Base-by-base conservation (phyloP, 2,329 filamentous ascomycete species). In the Acephala macrosclerotiorum region DNA sequence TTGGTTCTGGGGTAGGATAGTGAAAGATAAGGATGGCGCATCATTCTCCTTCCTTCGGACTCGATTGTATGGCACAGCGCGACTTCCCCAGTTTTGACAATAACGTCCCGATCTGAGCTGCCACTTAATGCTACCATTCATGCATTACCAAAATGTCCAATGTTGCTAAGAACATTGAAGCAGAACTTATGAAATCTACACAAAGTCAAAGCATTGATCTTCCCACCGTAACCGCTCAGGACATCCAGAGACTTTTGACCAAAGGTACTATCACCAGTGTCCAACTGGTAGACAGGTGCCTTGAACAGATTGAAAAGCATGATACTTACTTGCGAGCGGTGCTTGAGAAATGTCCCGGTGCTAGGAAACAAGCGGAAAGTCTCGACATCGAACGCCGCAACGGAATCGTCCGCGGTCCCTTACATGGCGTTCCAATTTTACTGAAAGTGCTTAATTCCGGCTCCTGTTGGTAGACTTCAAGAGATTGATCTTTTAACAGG, bases 371-470 rank as follows among this genome's bases (percentile, higher is more conserved):
- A 38, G 53, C 53, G 6, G 29, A 36, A n/a, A 22, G 18, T n/a
- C 45, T 68, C 5, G 91, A 94, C 70, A 75, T 74, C 0, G 89
- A 93, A 76, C 83, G 90, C 26, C 72, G 74, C 12, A 71, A 77
- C 0, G 87, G 88, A 29, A 80, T 78, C 33, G 76, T 88, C 12
- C 83, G 88, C 18, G 84, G 89, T 1, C 87, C 86, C 0, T 81
- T 94, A 0, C 91, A 93, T 74, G 91, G 91, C 3, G 91, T 94
- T 53, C 91, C 91, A 0, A 91, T 91, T 75, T 80, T 90, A 2
- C 84, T 92, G 70, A 94, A 93, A 77, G 91, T 93, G 74, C 22
- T 29, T 29, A 57, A 36, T 51, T 2, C 42, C 26, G 35, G 7
- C 7, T 22, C 8, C 49, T 4, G 14, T 6, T 57, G 11, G 4